These are phyloP conservation scores for Starmera dryadoides DNA, from an alignment of 805 yeast genomes.

Conservation along the genomic window DNA sequence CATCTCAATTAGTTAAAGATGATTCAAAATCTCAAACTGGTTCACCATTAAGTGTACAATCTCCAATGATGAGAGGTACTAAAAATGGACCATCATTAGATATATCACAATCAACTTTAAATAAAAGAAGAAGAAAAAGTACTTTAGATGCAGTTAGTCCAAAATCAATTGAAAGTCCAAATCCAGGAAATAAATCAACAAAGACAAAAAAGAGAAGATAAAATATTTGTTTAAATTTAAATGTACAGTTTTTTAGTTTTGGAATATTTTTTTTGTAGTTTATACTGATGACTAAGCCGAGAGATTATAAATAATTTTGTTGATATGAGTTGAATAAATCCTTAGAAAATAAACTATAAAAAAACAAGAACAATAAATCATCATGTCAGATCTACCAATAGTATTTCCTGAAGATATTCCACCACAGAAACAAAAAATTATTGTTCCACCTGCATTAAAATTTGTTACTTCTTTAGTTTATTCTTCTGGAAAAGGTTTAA, in stretches of 20 bases:
- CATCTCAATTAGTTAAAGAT: background rate
- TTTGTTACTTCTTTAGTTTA: conserved; percentile 23
- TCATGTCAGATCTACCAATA: conserved; percentile 2
- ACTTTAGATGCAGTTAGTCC: conserved; percentile 18
- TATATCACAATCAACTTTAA: conserved; percentile 25
- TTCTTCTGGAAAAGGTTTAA: conserved; percentile 26
- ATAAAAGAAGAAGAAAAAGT: conserved; percentile 26
- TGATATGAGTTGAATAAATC: background rate
- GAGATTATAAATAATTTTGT: background rate
- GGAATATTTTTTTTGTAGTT: background rate
- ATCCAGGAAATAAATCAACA: background rate
- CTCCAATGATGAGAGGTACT: conserved; percentile 8
- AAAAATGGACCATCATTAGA: conserved; percentile 17
- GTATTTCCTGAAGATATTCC: conserved; percentile 17
- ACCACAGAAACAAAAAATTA: background rate
- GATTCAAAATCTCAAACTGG: conserved; percentile 2
- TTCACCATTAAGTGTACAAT: conserved; percentile 2
- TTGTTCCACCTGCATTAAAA: conserved; percentile 16
- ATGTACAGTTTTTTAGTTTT: background rate
- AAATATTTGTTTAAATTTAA: background rate
- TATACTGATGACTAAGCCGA: background rate
- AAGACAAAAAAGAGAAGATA: background rate
- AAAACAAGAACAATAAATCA: too few species aligned
- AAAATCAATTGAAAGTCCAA: conserved; percentile 7
- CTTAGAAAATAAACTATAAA: background rate